Base-by-base conservation (phyloP, 768 basidiomycete genomes). In the Krasilnikovozyma curviuscula region DNA sequence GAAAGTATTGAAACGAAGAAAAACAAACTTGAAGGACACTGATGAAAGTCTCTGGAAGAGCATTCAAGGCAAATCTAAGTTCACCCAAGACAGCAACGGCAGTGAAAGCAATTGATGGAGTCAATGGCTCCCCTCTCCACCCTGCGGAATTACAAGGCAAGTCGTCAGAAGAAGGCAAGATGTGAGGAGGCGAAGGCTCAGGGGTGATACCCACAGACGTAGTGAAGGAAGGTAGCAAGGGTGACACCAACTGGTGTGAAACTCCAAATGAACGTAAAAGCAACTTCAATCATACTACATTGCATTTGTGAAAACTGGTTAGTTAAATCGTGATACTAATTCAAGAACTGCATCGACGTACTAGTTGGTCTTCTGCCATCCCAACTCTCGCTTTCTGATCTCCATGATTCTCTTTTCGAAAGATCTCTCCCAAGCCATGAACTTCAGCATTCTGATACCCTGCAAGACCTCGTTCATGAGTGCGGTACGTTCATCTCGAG, bases 391-490 rank as follows among this genome's bases (percentile, higher is more conserved):
- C 35, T 76, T 76, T 23, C 86, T 74, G 50, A 91, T 69, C 44
- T 72, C 75, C 45, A 80, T 62, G 0, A 88, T 77, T 9, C 71
- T 71, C 21, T 70, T 69, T 64, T 91, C 86, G 56, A 89, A 89
- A 59, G 76, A 83, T 23, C 86, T 76, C 62, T 93, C 86, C 86
- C 77, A 79, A 14, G 84, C 86, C 84, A 91, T 89, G 65, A 89
- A 93, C 77, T 51, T 50, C 13, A 53, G 21, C 25, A 48, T 39
- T 23, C 40, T 8, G 19, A 45, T 45, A 1, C 41, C 48, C 34
- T 35, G 44, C 56, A 63, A 25, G 34, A 71, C 69, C 65, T 89
- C 85, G 57, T 89, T 89, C 86, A 91, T 93, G 43, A 91, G 66
- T 3, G 81, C 71, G 21, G 88, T 83, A 35, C 88, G 74, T 64